A percentile compares a stretch with the other conserved stretches of the same genome.
phyloP scores from a whole-genome alignment of 1,139 yeast genomes.

The Saccharomyces hybrid region DNA sequence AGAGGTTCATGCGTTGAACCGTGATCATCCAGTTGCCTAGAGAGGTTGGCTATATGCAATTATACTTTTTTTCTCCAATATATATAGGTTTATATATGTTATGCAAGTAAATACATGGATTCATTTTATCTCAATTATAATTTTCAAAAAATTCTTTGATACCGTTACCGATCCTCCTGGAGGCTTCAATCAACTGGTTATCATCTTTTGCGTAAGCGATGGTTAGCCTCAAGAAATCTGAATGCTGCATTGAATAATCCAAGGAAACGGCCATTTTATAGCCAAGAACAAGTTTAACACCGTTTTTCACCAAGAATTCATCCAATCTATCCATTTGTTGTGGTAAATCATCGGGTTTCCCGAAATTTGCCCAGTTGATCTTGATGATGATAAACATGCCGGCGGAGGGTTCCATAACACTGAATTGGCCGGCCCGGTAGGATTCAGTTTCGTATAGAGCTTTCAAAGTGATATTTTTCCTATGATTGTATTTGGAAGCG shows the following conservation, averaged over 20 bases:
- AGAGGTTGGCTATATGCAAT: neutral
- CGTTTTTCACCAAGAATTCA: slow-evolving; percentile 29
- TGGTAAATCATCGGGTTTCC: slow-evolving; percentile 32
- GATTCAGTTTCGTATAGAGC: slow-evolving; percentile 34
- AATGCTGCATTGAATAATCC: slow-evolving; percentile 26
- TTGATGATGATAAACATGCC: slow-evolving; percentile 71
- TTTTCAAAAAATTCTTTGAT: slow-evolving; percentile 38
- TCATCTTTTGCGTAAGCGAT: slow-evolving; percentile 45
- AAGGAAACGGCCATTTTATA: slow-evolving; percentile 43
- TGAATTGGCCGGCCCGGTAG: slow-evolving; percentile 34
- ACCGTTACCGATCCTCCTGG: slow-evolving; percentile 40
- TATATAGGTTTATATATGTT: too few species aligned
- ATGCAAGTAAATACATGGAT: neutral
- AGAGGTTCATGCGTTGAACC: slow-evolving; percentile 15
- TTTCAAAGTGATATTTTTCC: slow-evolving; percentile 44
- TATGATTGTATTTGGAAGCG: slow-evolving; percentile 48
- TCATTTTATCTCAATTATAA: neutral
- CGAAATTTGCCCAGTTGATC: slow-evolving; percentile 31
- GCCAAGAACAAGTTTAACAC: slow-evolving; percentile 45
- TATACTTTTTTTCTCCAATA: neutral
- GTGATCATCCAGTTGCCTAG: neutral
- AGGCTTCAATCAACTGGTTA: slow-evolving; percentile 42
- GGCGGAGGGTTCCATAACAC: slow-evolving; percentile 55
- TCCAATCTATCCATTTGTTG: slow-evolving; percentile 21
- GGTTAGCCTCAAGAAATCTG: slow-evolving; percentile 47